Evolutionary conservation across 1,284 basidiomycete species (phyloP).

Genomic region (Ustilago nuda): DNA sequence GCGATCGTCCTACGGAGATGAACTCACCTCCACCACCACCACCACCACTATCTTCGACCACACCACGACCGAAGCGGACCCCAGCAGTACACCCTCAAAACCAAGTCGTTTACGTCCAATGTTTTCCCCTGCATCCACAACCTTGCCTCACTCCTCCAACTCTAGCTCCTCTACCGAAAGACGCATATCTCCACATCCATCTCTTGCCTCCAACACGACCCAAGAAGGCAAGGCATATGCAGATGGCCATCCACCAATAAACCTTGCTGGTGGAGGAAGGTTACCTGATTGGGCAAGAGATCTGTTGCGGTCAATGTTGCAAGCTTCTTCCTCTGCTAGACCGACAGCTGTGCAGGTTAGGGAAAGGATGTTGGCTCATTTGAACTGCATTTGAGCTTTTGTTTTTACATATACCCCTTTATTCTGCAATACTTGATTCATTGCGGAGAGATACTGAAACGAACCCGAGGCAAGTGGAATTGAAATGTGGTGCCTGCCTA

Average conservation of each 20-base stretch:
- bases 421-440: too few species aligned
- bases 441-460: too few species aligned
- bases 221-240: slow-evolving; percentile 39
- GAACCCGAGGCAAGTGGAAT: neutral
- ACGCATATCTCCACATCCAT: neutral
- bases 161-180: neutral
- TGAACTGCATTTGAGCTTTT: neutral
- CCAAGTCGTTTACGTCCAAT: slow-evolving; percentile 22
- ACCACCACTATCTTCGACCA: neutral
- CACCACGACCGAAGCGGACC: slow-evolving; percentile 5
- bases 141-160: neutral
- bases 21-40: slow-evolving; percentile 18
- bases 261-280: slow-evolving; percentile 63
- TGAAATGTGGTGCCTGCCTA: neutral
- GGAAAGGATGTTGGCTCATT: slow-evolving; percentile 6
- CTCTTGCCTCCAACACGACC: neutral
- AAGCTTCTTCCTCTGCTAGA: slow-evolving; percentile 41
- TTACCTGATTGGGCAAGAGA: slow-evolving; percentile 62
- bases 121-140: slow-evolving; percentile 18
- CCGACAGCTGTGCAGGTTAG: slow-evolving; percentile 56
- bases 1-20: slow-evolving; percentile 43
- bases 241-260: slow-evolving; percentile 63
- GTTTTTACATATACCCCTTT: neutral
- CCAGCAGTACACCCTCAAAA: slow-evolving; percentile 12
- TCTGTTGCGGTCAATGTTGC: slow-evolving; percentile 57